These are phyloP conservation scores for Artemisia argyi DNA, from an alignment of 129 eudicot species.

Conservation along the genomic window DNA sequence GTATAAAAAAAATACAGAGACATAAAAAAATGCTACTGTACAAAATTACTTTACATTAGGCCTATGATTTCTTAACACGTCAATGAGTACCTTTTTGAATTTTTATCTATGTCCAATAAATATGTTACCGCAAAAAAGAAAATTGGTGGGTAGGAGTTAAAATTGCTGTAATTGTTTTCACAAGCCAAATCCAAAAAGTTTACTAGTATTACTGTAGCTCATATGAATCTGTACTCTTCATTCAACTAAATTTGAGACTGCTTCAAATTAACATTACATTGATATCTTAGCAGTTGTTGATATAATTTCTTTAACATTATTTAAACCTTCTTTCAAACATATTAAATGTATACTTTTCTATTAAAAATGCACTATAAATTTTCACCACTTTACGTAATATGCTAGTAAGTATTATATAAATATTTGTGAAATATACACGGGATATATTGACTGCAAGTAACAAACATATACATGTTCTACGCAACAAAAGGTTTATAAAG, in stretches of 20 bases:
- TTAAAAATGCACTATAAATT: no score
- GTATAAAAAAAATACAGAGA: no score
- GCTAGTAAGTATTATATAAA: no score
- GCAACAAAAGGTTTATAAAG: not conserved
- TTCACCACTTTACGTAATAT: no score
- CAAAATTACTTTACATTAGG: not conserved
- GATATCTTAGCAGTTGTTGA: not conserved
- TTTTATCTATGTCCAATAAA: slow-evolving; percentile 7
- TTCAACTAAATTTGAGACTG: slow-evolving; percentile 17
- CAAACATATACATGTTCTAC: not conserved
- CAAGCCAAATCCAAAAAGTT: slow-evolving; percentile 18
- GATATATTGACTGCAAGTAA: not conserved
- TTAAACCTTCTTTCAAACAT: not conserved
- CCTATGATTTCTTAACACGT: slow-evolving; percentile 1
- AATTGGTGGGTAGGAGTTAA: slow-evolving; percentile 18
- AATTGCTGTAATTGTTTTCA: slow-evolving; percentile 26
- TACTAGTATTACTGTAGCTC: slow-evolving; percentile 8
- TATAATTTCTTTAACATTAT: no score
- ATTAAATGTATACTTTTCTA: not conserved
- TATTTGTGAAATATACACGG: no score
- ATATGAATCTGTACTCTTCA: slow-evolving; percentile 32
- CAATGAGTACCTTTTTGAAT: not conserved
- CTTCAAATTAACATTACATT: not conserved
- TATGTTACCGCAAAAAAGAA: slow-evolving; percentile 13
- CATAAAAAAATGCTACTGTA: not conserved